Percentiles rank a stretch among this genome's conserved stretches.
phyloP scores from a whole-genome alignment of 345 rosid genomes.

The Syzygium aromaticum region DNA sequence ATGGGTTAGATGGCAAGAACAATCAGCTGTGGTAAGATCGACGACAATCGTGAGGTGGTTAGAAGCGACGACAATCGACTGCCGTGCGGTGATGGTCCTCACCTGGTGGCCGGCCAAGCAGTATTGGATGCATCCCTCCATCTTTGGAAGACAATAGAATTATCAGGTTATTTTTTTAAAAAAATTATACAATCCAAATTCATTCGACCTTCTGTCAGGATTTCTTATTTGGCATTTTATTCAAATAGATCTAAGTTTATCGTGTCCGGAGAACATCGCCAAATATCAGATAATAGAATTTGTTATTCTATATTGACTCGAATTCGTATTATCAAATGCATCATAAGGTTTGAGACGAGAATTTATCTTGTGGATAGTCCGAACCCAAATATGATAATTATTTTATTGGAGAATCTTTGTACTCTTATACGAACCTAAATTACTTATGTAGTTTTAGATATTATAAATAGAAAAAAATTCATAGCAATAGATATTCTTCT shows the following conservation, averaged over 20 bases:
- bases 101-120: rapidly evolving
- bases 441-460: too few species aligned
- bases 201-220: rapidly evolving
- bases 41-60: too few species aligned
- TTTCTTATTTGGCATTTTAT: not conserved
- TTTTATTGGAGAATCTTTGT: too few species aligned
- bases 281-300: not conserved
- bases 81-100: not conserved
- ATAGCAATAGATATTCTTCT: too few species aligned
- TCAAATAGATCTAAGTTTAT: not conserved
- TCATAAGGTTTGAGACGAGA: not conserved
- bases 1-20: rapidly evolving
- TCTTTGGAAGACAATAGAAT: rapidly evolving
- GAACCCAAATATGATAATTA: too few species aligned
- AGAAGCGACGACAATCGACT: not conserved
- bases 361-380: not conserved
- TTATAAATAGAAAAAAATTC: too few species aligned
- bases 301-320: not conserved
- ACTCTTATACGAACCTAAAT: too few species aligned
- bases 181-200: not conserved
- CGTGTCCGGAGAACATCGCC: not conserved
- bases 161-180: not conserved
- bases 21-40: too few species aligned
- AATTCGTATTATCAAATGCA: not conserved
- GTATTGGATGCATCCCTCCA: not conserved